Percentiles rank a stretch among this genome's conserved stretches.
Conservation (phyloP, 2,329 filamentous ascomycete species). For the Ophiostoma tasmaniense region DNA sequence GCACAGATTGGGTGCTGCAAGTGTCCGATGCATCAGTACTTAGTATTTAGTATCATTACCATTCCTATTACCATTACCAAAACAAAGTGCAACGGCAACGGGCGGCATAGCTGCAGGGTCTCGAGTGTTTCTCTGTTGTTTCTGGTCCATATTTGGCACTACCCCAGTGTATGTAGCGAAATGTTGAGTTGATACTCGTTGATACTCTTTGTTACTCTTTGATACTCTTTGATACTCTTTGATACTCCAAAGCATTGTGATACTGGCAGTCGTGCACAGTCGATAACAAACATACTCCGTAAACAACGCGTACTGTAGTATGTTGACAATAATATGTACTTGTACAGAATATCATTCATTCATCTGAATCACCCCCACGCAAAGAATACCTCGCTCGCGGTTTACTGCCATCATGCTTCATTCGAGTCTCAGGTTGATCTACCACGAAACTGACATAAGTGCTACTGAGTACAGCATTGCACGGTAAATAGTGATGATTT, state of each 20-base stretch:
- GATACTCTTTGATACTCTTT: too few relatives aligned
- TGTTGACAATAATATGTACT: too few relatives aligned
- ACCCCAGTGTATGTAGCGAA: background rate
- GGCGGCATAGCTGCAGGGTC: background rate
- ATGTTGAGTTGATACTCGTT: too few relatives aligned
- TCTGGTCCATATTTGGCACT: background rate
- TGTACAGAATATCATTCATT: too few relatives aligned
- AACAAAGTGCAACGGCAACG: background rate
- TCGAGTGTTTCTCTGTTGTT: background rate
- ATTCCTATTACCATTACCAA: background rate
- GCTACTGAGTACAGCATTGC: background rate
- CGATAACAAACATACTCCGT: background rate
- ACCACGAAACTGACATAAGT: background rate
- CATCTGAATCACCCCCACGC: too few relatives aligned
- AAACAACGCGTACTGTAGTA: background rate
- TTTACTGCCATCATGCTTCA: background rate
- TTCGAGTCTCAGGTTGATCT: background rate
- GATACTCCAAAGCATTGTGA: background rate
- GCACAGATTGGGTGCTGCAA: background rate
- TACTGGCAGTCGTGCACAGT: background rate
- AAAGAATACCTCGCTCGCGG: background rate
- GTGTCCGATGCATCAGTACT: background rate
- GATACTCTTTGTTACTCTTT: too few relatives aligned
- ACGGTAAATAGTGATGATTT: background rate
- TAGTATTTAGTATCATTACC: too few relatives aligned